Evolutionary conservation across 2,329 filamentous ascomycete species (phyloP), one percentile per base, ranked within the genome.

Genomic region (Fonsecaea monophora): DNA sequence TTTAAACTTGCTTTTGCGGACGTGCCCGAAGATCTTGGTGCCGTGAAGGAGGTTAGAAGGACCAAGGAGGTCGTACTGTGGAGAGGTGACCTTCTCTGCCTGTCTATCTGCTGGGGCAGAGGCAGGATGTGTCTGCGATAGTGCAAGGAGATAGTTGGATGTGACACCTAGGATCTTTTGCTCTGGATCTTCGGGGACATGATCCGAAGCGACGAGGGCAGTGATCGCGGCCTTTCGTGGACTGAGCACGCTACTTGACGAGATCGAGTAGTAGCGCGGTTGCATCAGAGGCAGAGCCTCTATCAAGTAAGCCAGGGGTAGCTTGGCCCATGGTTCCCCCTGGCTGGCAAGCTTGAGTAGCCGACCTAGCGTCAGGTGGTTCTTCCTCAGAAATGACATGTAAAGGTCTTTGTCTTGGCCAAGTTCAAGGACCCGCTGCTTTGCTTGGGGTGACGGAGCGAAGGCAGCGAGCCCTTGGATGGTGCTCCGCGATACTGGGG

Each of bases 351-450:
- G 40, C 82, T 67, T 90, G 82, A 68, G 81, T 6, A 62, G 32
- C n/a, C 56, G 64, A 35, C 56, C 58, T 12, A 66, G n/a, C 4
- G 95, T 97, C 78, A 92, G 88, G 76, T 90, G 89, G 72, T 90
- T 88, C 70, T 86, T 85, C 69, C 85, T 87, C 67, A 94, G 88
- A 79, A 92, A 90, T 58, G 90, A 84, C 58, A 91, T 87, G 83
- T 96, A 97, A 75, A 92, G 90, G 64, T 94, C 91, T 80, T 94
- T 96, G 81, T 96, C 91, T 71, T 85, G 87, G 71, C 92, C 93
- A 38, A 97, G 87, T 75, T 89, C 90, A 72, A 85, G 85, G 85
- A 96, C 90, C 78, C 95, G 91, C 48, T 88, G 85, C 81, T 94
- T 96, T 77, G 89, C 84, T 4, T 86, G 84, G 32, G 95, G 90